Base-by-base conservation (phyloP, 768 basidiomycete species). In the Leccinum rimulosum region DNA sequence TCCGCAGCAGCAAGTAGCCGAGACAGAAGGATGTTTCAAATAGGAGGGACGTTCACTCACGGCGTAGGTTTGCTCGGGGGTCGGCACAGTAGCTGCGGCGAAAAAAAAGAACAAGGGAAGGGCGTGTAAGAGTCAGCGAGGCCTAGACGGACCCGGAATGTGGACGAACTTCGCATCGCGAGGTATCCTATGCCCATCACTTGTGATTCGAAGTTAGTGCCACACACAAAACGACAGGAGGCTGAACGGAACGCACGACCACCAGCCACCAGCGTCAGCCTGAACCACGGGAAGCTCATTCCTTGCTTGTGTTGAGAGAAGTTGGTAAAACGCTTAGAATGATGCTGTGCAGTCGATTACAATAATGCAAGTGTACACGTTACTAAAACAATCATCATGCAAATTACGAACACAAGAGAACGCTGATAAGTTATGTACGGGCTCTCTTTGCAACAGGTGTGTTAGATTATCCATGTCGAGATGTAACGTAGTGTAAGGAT, bases 281-380 rank as follows among this genome's bases (percentile, higher is more conserved):
- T 81, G 64, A 77, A 68, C 84, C 84, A 86, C 31, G 85, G 85
- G 72, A 85, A 85, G 58, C 72, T 75, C 64, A 84, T 84, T 83
- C 31, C 47, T 69, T 47, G 43, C 15, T 48, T 3, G 5, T 22
- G 43, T 40, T 17, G 8, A 7, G 17, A 36, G 10, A 31, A 48
- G 58, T 52, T n/a, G n/a, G 35, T 35, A 30, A 64, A 28, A 49
- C 43, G 19, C 43, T 10, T n/a, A 25, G 30, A 52, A 31, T 2
- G 3, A 59, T 65, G 66, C 58, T 54, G 64, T 66, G 58, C 55
- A 58, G 48, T 66, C 25, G 33, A 64, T 67, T 69, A 66, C 40
- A 43, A 43, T 43, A 58, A 27, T 49, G 22, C 40, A 43, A 15
- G 25, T 25, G 30, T 55, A 52, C 56, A 50, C 45, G 50, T 40